Conservation (phyloP, 140 eudicot species). For the Senecio squalidus region DNA sequence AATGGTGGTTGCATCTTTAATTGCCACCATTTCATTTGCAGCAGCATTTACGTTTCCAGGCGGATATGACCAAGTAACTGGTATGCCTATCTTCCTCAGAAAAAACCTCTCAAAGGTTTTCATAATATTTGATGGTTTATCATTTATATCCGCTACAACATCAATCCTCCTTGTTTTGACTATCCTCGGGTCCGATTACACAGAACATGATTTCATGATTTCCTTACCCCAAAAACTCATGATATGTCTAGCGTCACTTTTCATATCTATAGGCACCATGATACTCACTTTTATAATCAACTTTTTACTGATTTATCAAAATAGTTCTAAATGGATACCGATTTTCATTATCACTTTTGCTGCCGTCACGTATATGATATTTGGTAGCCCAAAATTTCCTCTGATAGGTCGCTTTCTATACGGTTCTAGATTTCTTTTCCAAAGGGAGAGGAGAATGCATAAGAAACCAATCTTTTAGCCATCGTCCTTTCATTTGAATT, state of each 20-base stretch:
- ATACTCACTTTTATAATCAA: neutral
- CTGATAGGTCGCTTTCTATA: neutral
- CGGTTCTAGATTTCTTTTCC: neutral
- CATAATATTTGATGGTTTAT: neutral
- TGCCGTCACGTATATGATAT: neutral
- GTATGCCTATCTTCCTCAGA: neutral
- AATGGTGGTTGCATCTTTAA: neutral
- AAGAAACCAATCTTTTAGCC: constrained; percentile 4
- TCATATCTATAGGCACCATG: neutral
- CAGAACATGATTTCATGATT: neutral
- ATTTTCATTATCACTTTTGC: neutral
- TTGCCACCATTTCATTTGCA: neutral
- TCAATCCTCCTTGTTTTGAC: constrained; percentile 1
- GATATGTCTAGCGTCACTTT: neutral
- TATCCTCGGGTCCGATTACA: constrained; percentile 1
- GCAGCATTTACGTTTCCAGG: neutral
- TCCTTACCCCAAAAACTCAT: neutral
- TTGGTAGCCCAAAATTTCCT: neutral
- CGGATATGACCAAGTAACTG: constrained; percentile 5
- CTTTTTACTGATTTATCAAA: neutral
- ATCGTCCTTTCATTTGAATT: neutral
- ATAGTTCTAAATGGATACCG: neutral
- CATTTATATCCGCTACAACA: neutral
- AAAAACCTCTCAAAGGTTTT: neutral
- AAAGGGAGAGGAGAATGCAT: neutral